Evolutionary conservation across 768 basidiomycete genomes (phyloP), one percentile per base, ranked within the genome.

Genomic region (Kwoniella pini): DNA sequence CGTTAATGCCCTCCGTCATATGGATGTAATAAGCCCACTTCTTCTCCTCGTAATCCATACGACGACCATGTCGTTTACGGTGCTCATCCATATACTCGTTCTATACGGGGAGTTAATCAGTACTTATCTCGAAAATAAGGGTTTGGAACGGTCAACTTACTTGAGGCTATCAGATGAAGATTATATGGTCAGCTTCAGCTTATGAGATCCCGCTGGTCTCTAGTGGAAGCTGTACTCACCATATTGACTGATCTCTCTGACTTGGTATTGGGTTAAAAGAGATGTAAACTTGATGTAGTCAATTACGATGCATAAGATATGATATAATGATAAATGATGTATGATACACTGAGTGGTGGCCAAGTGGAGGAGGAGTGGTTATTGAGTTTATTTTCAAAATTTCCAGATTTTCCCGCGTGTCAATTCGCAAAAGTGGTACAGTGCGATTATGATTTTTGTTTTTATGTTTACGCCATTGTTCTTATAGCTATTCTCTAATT

Each of bases 61-160:
- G 86, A 68, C 93, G 85, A 77, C 95, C 95, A 85, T 97, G 90
- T 54, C 92, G 88, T 81, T 91, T 93, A 79, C 97, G 94, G 76
- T 91, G 89, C 82, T 99, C 95, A 80, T 98, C 95, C 80, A 99
- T 98, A 79, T 98, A 97, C 79, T 97, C 94, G 84, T 98, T 98
- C 91, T 99, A 71, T 15, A 5, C 64, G 22, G 33, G 40, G 36
- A 28, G 60, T 17, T 11, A 19, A 21, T 67, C 38, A 62, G 56
- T 55, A 17, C 26, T 17, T 22, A 36, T 7, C 24, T 54, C 33
- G 31, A 33, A n/a, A n/a, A n/a, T n/a, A n/a, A n/a, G n/a, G n/a
- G n/a, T n/a, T n/a, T n/a, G n/a, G n/a, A 19, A 12, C 2, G 46
- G n/a, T 7, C 4, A 36, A 67, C 69, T 22, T 26, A 70, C 69